Evolutionary conservation across 2,329 filamentous ascomycete genomes (phyloP), one percentile per base, ranked within the genome.

Genomic region (Penicillium oxalicum): DNA sequence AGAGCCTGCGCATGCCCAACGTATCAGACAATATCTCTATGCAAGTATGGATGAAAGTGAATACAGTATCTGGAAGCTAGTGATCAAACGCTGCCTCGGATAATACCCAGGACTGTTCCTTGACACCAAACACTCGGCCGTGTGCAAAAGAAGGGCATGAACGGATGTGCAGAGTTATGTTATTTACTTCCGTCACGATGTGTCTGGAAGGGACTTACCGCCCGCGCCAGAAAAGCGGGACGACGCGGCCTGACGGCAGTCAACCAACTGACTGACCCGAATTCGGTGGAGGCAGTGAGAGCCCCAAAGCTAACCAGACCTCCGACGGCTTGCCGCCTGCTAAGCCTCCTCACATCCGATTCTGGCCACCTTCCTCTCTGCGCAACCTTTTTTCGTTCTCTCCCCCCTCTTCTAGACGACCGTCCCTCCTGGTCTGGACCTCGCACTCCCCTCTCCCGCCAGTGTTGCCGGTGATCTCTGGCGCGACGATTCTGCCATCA

Each of bases 331-430:
- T 41, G 55, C 56, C 54, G 44, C 48, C 48, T 54, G 58, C 56
- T 59, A 53, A 60, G 58, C 58, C 56, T 58, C 58, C 44, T 54
- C 55, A 40, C 48, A 42, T 25, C 42, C 37, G 47, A 28, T 44
- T 49, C 40, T 46, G 45, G 36, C 45, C 45, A 39, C 40, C 48
- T 51, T 51, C 24, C 34, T 46, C 49, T 37, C 34, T 27, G 29
- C 36, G 33, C 44, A 41, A 18, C 18, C 48, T 40, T 34, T 45
- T 34, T 34, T 18, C 40, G 37, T 40, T 18, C 24, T 36, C 45
- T 40, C 34, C 33, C 28, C 24, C 35, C 29, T 32, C 50, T 25
- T 29, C 12, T 35, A 24, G 26, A 11, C 8, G 40, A 40, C 40
- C 18, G 18, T 18, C 18, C 18, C 18, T 43, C 50, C 47, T 56